A percentile compares a stretch with the other conserved stretches of the same genome.
Conservation (phyloP, 805 yeast genomes). For the Metschnikowia lunata region DNA sequence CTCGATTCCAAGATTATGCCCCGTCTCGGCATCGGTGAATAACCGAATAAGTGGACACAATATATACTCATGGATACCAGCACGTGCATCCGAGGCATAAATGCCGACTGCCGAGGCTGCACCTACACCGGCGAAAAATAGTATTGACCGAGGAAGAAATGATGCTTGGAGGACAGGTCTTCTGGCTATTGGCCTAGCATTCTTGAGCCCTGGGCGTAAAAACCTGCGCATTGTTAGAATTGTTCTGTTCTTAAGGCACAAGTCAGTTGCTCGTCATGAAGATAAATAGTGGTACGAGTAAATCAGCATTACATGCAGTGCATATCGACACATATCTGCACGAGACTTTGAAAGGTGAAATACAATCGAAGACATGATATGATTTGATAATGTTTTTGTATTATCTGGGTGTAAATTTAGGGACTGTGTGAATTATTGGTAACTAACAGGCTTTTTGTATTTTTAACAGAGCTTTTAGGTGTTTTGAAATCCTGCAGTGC, state of each 20-base stretch:
- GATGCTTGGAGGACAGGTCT: slow-evolving; percentile 12
- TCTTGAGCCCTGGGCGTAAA: slow-evolving; percentile 1
- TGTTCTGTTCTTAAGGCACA: no score
- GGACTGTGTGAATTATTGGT: no score
- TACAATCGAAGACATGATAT: no score
- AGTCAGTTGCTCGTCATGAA: no score
- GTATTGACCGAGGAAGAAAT: slow-evolving; percentile 19
- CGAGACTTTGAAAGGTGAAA: neutral
- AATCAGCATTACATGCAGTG: no score
- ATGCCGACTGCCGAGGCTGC: slow-evolving; percentile 39
- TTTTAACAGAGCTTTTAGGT: no score
- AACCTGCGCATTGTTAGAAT: slow-evolving; percentile 4
- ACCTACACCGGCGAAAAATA: slow-evolving; percentile 16
- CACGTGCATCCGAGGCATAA: slow-evolving; percentile 70
- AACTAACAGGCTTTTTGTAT: no score
- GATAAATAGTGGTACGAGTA: no score
- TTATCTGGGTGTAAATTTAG: no score
- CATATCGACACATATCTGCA: no score
- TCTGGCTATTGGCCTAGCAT: neutral
- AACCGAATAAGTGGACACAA: slow-evolving; percentile 72
- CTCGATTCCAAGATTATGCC: slow-evolving; percentile 73
- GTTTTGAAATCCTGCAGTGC: no score
- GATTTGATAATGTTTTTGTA: no score
- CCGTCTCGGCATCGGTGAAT: slow-evolving; percentile 76
- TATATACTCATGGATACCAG: slow-evolving; percentile 77